These are phyloP conservation scores for Buxus sempervirens DNA, from an alignment of 164 flowering plant genomes.

Conservation along the genomic window DNA sequence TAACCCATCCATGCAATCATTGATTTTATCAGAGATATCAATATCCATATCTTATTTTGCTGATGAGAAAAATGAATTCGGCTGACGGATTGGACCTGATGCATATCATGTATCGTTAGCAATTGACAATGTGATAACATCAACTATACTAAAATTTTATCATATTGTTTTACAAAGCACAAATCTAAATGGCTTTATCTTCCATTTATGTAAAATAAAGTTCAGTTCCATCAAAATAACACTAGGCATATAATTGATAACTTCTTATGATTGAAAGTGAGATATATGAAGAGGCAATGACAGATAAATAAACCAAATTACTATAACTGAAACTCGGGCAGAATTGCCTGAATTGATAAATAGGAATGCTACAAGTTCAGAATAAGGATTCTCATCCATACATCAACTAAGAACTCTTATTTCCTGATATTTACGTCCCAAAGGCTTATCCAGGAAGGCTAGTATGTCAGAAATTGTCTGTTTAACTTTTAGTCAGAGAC, in stretches of 20 bases:
- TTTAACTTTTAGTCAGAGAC: too few species aligned
- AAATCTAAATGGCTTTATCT: background rate
- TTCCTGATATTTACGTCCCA: too few species aligned
- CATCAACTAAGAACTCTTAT: too few species aligned
- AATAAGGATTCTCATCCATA: too few species aligned
- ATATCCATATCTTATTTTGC: constrained; percentile 32
- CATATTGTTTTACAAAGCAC: too few species aligned
- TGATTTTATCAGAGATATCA: constrained; percentile 25
- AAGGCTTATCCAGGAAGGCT: too few species aligned
- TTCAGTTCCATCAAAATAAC: background rate
- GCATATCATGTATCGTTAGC: background rate
- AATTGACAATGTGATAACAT: constrained; percentile 6
- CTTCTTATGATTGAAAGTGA: background rate
- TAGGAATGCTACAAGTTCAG: too few species aligned
- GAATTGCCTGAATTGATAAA: background rate
- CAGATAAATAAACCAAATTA: background rate
- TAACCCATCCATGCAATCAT: constrained; percentile 16
- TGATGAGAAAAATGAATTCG: constrained; percentile 1
- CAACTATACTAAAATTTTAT: background rate
- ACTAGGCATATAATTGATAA: background rate
- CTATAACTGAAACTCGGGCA: background rate
- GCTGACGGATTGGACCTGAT: constrained; percentile 5
- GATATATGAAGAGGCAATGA: background rate
- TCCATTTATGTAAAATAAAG: background rate
- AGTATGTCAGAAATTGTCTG: too few species aligned